These are phyloP conservation scores for Pilobolus umbonatus DNA, from an alignment of 192 early-diverging fungal genomes.

Conservation along the genomic window DNA sequence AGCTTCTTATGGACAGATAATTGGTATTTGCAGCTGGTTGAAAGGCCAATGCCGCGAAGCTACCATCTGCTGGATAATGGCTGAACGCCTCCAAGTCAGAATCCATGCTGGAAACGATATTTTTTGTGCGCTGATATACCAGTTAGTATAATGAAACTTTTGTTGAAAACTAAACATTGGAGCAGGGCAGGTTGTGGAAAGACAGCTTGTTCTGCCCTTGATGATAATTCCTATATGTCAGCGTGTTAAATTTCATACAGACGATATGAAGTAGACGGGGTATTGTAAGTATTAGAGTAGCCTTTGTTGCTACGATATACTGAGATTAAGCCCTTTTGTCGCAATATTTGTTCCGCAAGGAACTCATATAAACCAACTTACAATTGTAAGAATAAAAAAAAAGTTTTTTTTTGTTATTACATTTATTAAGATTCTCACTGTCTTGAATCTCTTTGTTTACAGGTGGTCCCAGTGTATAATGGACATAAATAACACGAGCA, in stretches of 20 bases:
- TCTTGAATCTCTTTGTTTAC: too few relatives aligned
- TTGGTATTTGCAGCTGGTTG: conserved; percentile 60
- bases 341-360: conserved; percentile 10
- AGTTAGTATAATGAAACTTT: conserved; percentile 14
- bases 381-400: too few relatives aligned
- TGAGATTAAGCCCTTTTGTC: conserved; percentile 29
- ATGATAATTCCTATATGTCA: conserved; percentile 37
- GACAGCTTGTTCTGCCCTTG: conserved; percentile 3
- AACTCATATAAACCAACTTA: too few relatives aligned
- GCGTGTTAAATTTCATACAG: conserved; percentile 45
- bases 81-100: conserved; percentile 74
- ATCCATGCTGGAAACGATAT: conserved; percentile 63
- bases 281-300: conserved; percentile 55
- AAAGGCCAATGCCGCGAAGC: conserved; percentile 67
- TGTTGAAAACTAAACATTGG: conserved; percentile 34
- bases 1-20: too few relatives aligned
- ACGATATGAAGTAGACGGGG: conserved; percentile 45
- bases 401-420: too few relatives aligned
- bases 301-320: conserved; percentile 29
- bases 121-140: conserved; percentile 26
- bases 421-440: too few relatives aligned
- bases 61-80: conserved; percentile 68
- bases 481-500: too few relatives aligned
- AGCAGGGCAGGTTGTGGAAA: conserved; percentile 24
- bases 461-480: too few relatives aligned